phyloP scores from a whole-genome alignment of 2,329 filamentous ascomycete genomes.

The Aspergillus alliaceus region DNA sequence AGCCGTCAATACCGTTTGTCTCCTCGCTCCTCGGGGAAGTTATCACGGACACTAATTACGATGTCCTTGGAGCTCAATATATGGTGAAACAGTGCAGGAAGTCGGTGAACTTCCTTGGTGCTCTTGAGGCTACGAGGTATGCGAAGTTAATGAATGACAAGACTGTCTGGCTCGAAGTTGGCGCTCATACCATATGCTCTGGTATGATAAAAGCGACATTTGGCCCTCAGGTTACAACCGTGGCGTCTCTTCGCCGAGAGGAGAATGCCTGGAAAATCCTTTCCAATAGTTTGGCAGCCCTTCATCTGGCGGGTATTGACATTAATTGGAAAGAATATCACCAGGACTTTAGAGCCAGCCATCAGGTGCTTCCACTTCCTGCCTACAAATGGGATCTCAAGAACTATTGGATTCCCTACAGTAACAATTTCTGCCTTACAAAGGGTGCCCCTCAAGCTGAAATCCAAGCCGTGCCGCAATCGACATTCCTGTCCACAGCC shows the following conservation, averaged over 20 bases:
- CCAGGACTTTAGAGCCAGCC: conserved; percentile 57
- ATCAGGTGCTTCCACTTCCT: conserved; percentile 64
- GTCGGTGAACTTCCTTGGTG: conserved; percentile 48
- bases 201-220: conserved; percentile 57
- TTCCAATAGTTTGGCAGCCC: conserved; percentile 56
- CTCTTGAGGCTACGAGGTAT: conserved; percentile 37
- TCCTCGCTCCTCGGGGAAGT: conserved; percentile 48
- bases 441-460: conserved; percentile 53
- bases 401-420: conserved; percentile 71
- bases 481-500: conserved; percentile 58
- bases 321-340: conserved; percentile 73
- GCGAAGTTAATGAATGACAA: conserved; percentile 61
- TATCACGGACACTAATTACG: conserved; percentile 56
- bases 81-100: conserved; percentile 42
- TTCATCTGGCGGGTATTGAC: conserved; percentile 64
- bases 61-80: conserved; percentile 47
- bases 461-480: conserved; percentile 36
- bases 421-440: conserved; percentile 69
- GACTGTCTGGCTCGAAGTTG: conserved; percentile 71
- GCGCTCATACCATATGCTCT: conserved; percentile 49
- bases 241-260: conserved; percentile 42
- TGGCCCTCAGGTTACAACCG: conserved; percentile 55
- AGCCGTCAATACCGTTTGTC: conserved; percentile 39
- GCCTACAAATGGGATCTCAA: conserved; percentile 69
- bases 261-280: conserved; percentile 51